phyloP scores from a whole-genome alignment of 805 yeast species.

The Ascoidea tarda region DNA sequence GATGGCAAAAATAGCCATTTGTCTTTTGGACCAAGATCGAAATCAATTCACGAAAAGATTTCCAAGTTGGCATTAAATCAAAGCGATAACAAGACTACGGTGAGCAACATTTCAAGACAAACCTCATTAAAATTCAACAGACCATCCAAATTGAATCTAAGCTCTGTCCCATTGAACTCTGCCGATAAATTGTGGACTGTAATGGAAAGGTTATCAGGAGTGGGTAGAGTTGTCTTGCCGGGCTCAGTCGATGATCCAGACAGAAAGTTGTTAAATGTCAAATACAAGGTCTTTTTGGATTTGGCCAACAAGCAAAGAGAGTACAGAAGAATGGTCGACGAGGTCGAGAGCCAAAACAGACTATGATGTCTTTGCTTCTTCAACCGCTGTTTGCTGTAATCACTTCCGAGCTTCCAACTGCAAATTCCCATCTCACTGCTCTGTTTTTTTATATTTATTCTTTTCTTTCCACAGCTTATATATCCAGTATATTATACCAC shows the following conservation, averaged over 20 bases:
- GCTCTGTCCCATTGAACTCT: constrained; percentile 15
- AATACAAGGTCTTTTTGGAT: constrained; percentile 77
- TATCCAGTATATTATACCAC: too few species aligned
- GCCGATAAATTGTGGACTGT: constrained; percentile 73
- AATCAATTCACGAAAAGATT: constrained; percentile 33
- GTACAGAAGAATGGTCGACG: constrained; percentile 59
- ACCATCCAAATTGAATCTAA: constrained; percentile 1
- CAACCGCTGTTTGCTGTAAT: too few species aligned
- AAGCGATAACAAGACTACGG: not conserved
- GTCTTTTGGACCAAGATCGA: constrained; percentile 8
- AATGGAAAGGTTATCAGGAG: constrained; percentile 75
- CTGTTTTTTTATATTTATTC: too few species aligned
- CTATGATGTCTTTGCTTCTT: not conserved
- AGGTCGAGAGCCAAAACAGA: constrained; percentile 16
- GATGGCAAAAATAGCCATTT: not conserved
- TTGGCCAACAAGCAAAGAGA: constrained; percentile 72
- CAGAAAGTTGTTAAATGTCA: constrained; percentile 55
- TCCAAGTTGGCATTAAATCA: constrained; percentile 16
- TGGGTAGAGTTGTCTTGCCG: constrained; percentile 71
- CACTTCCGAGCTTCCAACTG: too few species aligned
- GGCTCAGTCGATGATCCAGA: constrained; percentile 42
- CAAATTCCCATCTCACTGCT: too few species aligned
- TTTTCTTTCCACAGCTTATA: too few species aligned
- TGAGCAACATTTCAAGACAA: not conserved
- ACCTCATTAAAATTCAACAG: constrained; percentile 8